Base-by-base conservation (phyloP, 2,329 filamentous ascomycete species). In the Venturia oleaginea region DNA sequence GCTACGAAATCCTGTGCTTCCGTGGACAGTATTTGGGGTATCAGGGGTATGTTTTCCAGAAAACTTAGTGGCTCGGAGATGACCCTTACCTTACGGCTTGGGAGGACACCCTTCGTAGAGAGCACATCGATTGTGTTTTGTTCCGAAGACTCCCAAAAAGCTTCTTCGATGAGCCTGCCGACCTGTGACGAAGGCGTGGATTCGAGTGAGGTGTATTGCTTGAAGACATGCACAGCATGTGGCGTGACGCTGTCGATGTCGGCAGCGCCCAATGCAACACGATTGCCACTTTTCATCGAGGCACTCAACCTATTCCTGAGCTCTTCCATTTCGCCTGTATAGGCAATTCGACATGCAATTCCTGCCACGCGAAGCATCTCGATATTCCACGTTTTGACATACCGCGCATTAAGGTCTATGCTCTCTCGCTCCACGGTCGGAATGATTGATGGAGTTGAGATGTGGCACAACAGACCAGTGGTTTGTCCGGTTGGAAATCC, bases 401-500 rank as follows among this genome's bases (percentile, higher is more conserved):
- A 96, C 64, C 92, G 86, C 19, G 94, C 95, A 73, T 99, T 97
- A 67, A 99, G 81, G 75, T 99, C 94, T 65, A 99, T 96, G 63
- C 91, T 94, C 73, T 99, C 94, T 72, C 94, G 86, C 76, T 99
- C 94, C 2, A 99, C 95, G 0, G 94, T 99, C 0, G 94, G 94
- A 65, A 99, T 99, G 17, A 99, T 87, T 0, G 93, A 97, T 0
- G 92, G 94, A 0, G 94, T 94, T 15, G 93, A 97, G 37, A 99
- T 89, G 74, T 99, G 94, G 73, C 95, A 89, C 19, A 93, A 90
- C 34, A 93, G 86, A 64, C 93, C 94, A 0, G 95, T 99, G 0
- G 94, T 99, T 77, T 99, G 94, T 69, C 93, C 92, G 1, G 94
- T 99, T 3, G 94, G 93, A 72, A 99, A 99, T 0, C 94, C 94